phyloP scores from a whole-genome alignment of 345 rosid species.

The Tarenaya hassleriana region DNA sequence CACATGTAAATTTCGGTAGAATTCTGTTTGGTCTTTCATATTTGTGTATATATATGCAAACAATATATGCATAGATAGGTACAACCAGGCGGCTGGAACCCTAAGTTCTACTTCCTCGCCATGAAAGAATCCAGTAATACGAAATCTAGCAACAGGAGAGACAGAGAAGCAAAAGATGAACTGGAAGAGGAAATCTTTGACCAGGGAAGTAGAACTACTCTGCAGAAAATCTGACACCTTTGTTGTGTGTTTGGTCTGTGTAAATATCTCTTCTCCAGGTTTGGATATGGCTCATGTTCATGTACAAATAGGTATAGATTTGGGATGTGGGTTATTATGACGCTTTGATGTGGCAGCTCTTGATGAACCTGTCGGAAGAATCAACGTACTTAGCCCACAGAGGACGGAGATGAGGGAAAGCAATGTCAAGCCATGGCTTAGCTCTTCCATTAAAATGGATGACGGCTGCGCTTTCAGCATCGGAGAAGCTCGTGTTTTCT shows the following conservation, averaged over 20 bases:
- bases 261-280: neutral
- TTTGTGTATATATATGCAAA: slow-evolving; percentile 20
- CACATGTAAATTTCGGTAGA: slow-evolving; percentile 50
- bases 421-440: slow-evolving; percentile 83
- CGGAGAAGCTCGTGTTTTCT: slow-evolving; percentile 48
- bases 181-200: neutral
- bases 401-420: slow-evolving; percentile 61
- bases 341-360: slow-evolving; percentile 49
- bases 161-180: neutral
- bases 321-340: neutral
- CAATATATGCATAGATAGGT: slow-evolving; percentile 22
- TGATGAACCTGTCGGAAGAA: slow-evolving; percentile 68
- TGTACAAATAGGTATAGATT: too few relatives aligned
- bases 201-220: neutral
- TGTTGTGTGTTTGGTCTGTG: neutral
- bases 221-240: neutral
- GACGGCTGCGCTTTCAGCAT: slow-evolving; percentile 58
- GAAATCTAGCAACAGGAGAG: too few relatives aligned
- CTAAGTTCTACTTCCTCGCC: slow-evolving; percentile 21
- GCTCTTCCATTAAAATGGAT: slow-evolving; percentile 87
- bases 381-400: slow-evolving; percentile 60
- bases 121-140: slow-evolving; percentile 13
- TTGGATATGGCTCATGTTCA: neutral
- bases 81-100: neutral
- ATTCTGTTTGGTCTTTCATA: slow-evolving; percentile 10